These are phyloP conservation scores for Xanthoparmelia taractica DNA, from an alignment of 495 filamentous ascomycete species.

Conservation along the genomic window DNA sequence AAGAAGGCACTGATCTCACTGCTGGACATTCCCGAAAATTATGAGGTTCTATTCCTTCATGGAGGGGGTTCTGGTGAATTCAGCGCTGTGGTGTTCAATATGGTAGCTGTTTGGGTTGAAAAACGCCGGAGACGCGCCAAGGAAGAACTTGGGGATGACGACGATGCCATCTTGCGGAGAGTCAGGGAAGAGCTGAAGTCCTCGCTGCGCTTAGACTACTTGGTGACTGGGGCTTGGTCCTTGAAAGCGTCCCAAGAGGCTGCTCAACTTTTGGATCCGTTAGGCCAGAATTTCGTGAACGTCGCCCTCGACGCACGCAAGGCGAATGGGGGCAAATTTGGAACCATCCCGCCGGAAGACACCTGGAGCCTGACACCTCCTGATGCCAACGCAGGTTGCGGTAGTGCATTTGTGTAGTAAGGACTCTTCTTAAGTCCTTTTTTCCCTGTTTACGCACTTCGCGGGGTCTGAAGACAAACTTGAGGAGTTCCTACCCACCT, in stretches of 20 bases:
- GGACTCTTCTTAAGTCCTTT: not conserved
- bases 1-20: constrained; percentile 56
- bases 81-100: constrained; percentile 68
- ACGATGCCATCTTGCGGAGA: constrained; percentile 50
- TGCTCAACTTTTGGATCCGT: constrained; percentile 58
- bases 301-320: constrained; percentile 64
- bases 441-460: too few relatives aligned
- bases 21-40: constrained; percentile 69
- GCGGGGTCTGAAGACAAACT: too few relatives aligned
- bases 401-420: constrained; percentile 65
- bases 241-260: constrained; percentile 88
- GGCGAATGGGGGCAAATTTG: constrained; percentile 76
- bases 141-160: constrained; percentile 34
- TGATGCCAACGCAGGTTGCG: constrained; percentile 23
- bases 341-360: constrained; percentile 66
- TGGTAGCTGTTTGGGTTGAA: constrained; percentile 75
- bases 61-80: constrained; percentile 78
- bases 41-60: constrained; percentile 77
- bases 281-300: constrained; percentile 58
- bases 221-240: constrained; percentile 90
- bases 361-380: constrained; percentile 68
- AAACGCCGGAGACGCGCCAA: constrained; percentile 39
- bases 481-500: not conserved
- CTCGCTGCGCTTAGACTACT: constrained; percentile 74
- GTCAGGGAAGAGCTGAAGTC: constrained; percentile 55